phyloP scores from a whole-genome alignment of 139 green algal species.

The Auxenochlorella pyrenoidosa region DNA sequence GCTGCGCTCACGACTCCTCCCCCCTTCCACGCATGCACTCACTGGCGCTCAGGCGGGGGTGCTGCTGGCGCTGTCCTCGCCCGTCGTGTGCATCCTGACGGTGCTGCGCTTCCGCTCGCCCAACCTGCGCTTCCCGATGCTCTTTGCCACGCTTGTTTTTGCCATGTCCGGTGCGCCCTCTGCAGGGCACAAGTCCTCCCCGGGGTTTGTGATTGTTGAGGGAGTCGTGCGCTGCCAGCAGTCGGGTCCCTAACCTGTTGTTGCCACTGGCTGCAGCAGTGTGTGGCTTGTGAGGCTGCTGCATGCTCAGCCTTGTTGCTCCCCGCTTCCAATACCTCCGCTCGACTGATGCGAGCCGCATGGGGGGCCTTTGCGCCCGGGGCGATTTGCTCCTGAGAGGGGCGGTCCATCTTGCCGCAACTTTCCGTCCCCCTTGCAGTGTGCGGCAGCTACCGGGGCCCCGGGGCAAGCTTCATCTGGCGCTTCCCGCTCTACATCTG shows the following conservation, averaged over 20 bases:
- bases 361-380: no score
- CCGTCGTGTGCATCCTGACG: not conserved
- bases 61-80: slow-evolving; percentile 4
- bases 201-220: no score
- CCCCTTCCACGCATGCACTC: no score
- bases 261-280: not conserved
- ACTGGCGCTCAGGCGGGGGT: not conserved
- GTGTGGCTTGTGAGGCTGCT: not conserved
- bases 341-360: no score
- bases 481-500: not conserved
- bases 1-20: no score
- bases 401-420: no score
- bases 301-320: not conserved
- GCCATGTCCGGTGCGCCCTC: not conserved
- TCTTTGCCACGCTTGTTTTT: not conserved
- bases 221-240: no score
- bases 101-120: slow-evolving; percentile 3
- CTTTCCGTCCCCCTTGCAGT: not conserved
- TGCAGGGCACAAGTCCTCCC: no score
- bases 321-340: no score
- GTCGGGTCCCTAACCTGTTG: no score
- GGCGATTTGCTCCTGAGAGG: not conserved
- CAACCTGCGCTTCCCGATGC: not conserved
- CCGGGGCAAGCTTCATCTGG: not conserved
- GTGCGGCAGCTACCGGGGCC: not conserved